phyloP scores from a whole-genome alignment of 106 monocot species.

The Cymbidium sinense region DNA sequence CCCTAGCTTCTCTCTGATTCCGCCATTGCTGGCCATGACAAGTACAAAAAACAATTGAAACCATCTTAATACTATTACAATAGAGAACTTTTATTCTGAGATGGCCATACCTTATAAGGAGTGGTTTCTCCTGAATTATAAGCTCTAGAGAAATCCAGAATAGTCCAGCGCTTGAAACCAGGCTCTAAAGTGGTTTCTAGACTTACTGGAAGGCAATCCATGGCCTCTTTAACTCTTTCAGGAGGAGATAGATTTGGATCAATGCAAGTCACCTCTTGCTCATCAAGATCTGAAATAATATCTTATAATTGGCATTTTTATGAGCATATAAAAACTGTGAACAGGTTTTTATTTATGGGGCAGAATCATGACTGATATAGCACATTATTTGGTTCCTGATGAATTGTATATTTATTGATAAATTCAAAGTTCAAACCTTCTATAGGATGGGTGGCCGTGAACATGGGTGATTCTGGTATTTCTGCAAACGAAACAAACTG shows the following conservation, averaged over 20 bases:
- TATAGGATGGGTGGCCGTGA: slow-evolving; percentile 39
- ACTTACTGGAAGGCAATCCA: slow-evolving; percentile 37
- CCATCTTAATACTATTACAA: background rate
- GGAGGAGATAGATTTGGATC: slow-evolving; percentile 38
- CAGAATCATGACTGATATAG: no score
- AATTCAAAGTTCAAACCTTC: slow-evolving; percentile 36
- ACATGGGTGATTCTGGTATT: slow-evolving; percentile 63
- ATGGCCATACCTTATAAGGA: slow-evolving; percentile 45
- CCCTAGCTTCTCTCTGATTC: background rate
- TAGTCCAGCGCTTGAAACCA: slow-evolving; percentile 55
- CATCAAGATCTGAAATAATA: slow-evolving; percentile 39
- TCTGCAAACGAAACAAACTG: slow-evolving; percentile 76
- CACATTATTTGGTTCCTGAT: background rate
- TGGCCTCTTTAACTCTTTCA: slow-evolving; percentile 51
- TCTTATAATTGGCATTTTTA: background rate
- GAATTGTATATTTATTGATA: background rate
- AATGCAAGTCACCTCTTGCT: slow-evolving; percentile 45
- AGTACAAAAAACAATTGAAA: background rate
- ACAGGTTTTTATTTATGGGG: no score
- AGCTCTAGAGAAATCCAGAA: slow-evolving; percentile 63
- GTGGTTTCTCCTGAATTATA: slow-evolving; percentile 59
- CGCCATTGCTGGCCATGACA: background rate
- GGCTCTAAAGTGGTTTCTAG: slow-evolving; percentile 11
- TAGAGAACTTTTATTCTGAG: background rate
- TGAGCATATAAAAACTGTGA: background rate